phyloP scores from a whole-genome alignment of 768 basidiomycete species.

The Dacryopinax primogenitus region DNA sequence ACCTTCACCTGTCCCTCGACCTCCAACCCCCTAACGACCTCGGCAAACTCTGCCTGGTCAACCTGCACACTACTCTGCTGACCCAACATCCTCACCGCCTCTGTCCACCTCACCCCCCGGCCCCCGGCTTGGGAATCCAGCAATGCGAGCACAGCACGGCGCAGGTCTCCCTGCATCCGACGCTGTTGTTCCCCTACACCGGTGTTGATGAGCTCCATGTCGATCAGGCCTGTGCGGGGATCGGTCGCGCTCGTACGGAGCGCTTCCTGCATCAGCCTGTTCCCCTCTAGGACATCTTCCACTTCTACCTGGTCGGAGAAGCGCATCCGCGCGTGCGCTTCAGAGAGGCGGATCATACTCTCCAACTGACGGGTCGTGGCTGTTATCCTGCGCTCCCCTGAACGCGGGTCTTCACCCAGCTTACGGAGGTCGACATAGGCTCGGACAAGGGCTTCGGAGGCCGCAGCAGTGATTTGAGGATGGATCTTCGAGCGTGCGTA shows the following conservation, averaged over 20 bases:
- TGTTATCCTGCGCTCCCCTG: slow-evolving; percentile 86
- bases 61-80: slow-evolving; percentile 76
- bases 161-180: slow-evolving; percentile 78
- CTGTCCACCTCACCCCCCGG: slow-evolving; percentile 65
- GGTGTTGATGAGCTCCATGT: slow-evolving; percentile 89
- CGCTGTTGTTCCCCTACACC: slow-evolving; percentile 82
- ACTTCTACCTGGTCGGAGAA: slow-evolving; percentile 78
- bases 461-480: slow-evolving; percentile 75
- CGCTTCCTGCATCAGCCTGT: slow-evolving; percentile 90
- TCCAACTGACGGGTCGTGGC: slow-evolving; percentile 96
- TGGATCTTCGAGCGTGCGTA: slow-evolving; percentile 78
- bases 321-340: slow-evolving; percentile 94
- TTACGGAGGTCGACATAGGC: slow-evolving; percentile 92
- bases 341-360: slow-evolving; percentile 88
- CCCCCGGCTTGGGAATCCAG: slow-evolving; percentile 40
- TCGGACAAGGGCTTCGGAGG: slow-evolving; percentile 67
- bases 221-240: slow-evolving; percentile 91
- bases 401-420: slow-evolving; percentile 75
- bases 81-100: slow-evolving; percentile 63
- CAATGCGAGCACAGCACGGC: slow-evolving; percentile 59
- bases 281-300: slow-evolving; percentile 78
- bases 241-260: slow-evolving; percentile 92
- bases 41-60: slow-evolving; percentile 65
- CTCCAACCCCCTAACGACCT: slow-evolving; percentile 64
- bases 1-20: slow-evolving; percentile 79